phyloP scores from a whole-genome alignment of 768 basidiomycete genomes.

The Xanthoconium purpureum region DNA sequence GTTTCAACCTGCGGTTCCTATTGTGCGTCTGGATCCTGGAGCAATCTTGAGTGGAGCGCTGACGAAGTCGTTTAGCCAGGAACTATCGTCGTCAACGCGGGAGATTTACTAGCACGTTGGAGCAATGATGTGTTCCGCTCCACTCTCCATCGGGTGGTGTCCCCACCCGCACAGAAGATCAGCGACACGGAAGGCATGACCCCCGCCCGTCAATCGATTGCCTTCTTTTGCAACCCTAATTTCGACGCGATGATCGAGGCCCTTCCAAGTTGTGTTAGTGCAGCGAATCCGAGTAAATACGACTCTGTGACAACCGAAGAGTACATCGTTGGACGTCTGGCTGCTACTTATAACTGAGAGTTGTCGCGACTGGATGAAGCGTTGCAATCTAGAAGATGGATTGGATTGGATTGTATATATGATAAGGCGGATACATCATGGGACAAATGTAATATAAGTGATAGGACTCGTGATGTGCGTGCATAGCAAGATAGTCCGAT shows the following conservation, averaged over 20 bases:
- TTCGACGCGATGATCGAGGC: conserved; percentile 64
- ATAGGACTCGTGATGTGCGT: conserved; percentile 19
- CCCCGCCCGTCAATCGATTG: conserved; percentile 72
- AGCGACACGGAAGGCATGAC: conserved; percentile 52
- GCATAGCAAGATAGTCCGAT: conserved; percentile 17
- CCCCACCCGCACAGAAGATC: conserved; percentile 53
- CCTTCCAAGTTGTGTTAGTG: conserved; percentile 53
- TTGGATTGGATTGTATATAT: conserved; percentile 3
- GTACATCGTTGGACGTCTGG: conserved; percentile 72
- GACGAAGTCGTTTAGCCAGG: conserved; percentile 49
- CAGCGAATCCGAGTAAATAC: conserved; percentile 59
- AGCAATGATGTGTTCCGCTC: conserved; percentile 77
- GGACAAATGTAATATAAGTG: conserved; percentile 17
- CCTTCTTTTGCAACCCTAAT: conserved; percentile 87
- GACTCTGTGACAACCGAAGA: conserved; percentile 67
- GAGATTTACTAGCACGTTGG: conserved; percentile 80
- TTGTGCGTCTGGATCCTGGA: conserved; percentile 45
- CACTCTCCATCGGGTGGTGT: conserved; percentile 81
- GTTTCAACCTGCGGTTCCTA: conserved; percentile 71
- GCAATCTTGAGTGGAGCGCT: not conserved
- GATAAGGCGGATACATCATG: conserved; percentile 15
- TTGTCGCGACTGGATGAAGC: not conserved
- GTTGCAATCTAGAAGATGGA: conserved; percentile 4
- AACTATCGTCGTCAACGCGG: conserved; percentile 81
- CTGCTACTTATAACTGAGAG: conserved; percentile 51